phyloP scores from a whole-genome alignment of 768 basidiomycete species.

The Kwoniella botswanensis region DNA sequence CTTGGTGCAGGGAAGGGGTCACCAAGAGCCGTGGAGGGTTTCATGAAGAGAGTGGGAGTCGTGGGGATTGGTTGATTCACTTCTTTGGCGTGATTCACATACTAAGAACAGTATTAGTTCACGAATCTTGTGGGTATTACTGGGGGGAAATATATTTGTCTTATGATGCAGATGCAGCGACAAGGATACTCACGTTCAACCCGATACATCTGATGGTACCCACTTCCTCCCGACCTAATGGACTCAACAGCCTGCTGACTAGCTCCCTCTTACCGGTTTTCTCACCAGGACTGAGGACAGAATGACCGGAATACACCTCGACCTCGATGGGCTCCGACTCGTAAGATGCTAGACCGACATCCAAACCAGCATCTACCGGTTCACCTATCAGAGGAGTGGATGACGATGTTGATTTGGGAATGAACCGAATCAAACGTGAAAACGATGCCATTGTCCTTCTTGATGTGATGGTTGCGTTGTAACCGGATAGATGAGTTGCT shows the following conservation, averaged over 20 bases:
- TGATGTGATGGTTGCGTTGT: background rate
- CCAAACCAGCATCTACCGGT: constrained; percentile 44
- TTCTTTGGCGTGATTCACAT: constrained; percentile 55
- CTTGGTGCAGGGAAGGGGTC: constrained; percentile 51
- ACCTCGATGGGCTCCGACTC: constrained; percentile 47
- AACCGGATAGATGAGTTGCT: too few species aligned
- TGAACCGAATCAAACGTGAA: constrained; percentile 53
- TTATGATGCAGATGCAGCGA: too few species aligned
- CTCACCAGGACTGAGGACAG: constrained; percentile 48
- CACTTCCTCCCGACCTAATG: constrained; percentile 49
- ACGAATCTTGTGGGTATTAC: too few species aligned
- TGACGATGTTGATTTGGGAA: constrained; percentile 17
- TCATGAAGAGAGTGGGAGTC: constrained; percentile 57
- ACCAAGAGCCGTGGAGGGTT: constrained; percentile 53
- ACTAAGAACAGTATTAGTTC: constrained; percentile 32
- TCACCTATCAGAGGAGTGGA: constrained; percentile 50
- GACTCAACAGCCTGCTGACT: constrained; percentile 50
- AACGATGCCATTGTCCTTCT: constrained; percentile 12
- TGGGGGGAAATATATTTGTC: too few species aligned
- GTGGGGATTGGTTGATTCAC: constrained; percentile 47
- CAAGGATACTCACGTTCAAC: constrained; percentile 49
- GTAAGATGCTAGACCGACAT: constrained; percentile 57
- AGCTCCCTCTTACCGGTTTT: constrained; percentile 42
- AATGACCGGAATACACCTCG: constrained; percentile 45
- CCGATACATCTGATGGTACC: constrained; percentile 59